phyloP scores from a whole-genome alignment of 202 grass and related monocot species.

The Schoenoplectus triqueter region DNA sequence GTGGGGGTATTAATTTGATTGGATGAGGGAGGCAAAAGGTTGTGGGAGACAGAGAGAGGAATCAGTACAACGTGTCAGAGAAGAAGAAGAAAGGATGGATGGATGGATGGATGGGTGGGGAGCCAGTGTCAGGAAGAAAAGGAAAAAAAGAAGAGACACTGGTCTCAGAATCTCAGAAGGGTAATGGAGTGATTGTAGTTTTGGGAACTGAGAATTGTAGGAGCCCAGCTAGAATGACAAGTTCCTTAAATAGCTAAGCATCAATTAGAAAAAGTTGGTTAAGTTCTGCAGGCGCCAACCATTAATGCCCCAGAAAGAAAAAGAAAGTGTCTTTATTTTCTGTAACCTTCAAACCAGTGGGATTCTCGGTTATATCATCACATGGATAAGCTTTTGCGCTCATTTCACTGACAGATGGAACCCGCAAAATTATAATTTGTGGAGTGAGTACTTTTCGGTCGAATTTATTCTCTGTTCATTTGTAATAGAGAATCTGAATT shows the following conservation, averaged over 20 bases:
- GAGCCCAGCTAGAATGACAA: neutral
- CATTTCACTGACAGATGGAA: neutral
- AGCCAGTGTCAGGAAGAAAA: neutral
- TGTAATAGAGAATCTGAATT: neutral
- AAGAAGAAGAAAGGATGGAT: neutral
- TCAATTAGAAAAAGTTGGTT: neutral
- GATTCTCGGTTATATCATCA: neutral
- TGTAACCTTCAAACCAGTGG: neutral
- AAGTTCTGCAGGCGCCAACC: conserved; percentile 13
- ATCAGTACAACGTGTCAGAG: neutral
- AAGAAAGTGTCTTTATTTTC: neutral
- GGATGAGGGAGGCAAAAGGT: neutral
- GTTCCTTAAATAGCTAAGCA: conserved; percentile 21
- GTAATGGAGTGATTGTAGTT: neutral
- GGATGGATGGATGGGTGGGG: neutral
- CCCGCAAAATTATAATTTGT: neutral
- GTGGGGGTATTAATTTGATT: neutral
- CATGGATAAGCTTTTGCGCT: neutral
- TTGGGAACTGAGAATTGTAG: neutral
- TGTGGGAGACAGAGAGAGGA: neutral
- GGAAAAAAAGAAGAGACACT: neutral
- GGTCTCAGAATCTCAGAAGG: neutral
- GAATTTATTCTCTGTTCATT: neutral
- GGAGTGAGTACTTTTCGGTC: neutral
- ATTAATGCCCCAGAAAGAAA: neutral